Percentiles rank a stretch among this genome's conserved stretches.
These are phyloP conservation scores for Ulota crispa DNA, from an alignment of 225 moss, liverwort and hornwort genomes.

Conservation along the genomic window DNA sequence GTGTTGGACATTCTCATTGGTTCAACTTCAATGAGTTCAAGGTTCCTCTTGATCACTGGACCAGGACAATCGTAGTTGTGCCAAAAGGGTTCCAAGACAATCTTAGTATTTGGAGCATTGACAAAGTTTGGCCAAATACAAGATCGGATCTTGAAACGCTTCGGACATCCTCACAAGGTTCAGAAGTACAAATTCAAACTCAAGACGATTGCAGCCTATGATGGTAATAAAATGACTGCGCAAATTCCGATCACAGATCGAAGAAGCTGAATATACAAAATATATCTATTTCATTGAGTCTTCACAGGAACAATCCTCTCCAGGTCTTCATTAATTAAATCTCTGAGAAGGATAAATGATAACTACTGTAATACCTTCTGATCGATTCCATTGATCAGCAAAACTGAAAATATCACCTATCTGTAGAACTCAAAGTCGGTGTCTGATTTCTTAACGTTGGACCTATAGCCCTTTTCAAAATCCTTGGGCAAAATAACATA, in stretches of 20 bases:
- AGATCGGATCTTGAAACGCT: neutral
- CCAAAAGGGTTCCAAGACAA: neutral
- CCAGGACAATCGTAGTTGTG: neutral
- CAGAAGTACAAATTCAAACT: neutral
- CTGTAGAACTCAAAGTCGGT: slow-evolving; percentile 98
- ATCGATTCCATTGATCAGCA: slow-evolving; percentile 8
- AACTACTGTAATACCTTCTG: neutral
- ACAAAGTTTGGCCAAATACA: neutral
- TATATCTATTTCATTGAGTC: neutral
- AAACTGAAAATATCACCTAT: slow-evolving; percentile 35
- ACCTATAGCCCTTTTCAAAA: slow-evolving; percentile 95
- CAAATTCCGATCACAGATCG: neutral
- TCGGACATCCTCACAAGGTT: neutral
- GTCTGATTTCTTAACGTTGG: slow-evolving; percentile 95
- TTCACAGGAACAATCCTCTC: slow-evolving; percentile 22
- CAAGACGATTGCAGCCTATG: neutral
- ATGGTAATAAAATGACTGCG: neutral
- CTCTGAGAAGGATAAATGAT: neutral
- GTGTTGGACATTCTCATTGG: too few relatives aligned
- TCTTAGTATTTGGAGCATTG: neutral
- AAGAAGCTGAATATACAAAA: neutral
- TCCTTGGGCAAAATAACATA: slow-evolving; percentile 96
- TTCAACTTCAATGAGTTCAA: too few relatives aligned
- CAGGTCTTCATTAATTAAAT: neutral
- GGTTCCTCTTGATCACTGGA: neutral